phyloP scores from a whole-genome alignment of 164 flowering plant species.

The Dillenia turbinata region DNA sequence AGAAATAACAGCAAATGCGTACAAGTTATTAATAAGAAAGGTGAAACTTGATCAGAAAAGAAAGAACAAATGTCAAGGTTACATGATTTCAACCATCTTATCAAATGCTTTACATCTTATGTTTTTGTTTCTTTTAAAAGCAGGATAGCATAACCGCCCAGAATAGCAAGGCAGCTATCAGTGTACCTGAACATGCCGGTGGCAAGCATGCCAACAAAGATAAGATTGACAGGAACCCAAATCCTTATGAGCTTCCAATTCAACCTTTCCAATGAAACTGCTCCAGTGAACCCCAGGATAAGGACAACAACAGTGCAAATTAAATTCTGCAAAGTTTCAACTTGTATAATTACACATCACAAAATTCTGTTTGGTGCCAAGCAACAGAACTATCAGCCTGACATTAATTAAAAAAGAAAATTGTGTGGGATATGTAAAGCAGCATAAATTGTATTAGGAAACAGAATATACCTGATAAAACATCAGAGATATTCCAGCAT shows the following conservation, averaged over 20 bases:
- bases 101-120: neutral
- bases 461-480: slow-evolving; percentile 58
- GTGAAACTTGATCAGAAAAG: neutral
- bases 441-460: too few species aligned
- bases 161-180: too few species aligned
- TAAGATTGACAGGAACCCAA: slow-evolving; percentile 81
- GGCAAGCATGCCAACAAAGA: slow-evolving; percentile 83
- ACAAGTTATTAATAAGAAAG: neutral
- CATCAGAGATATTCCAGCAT: slow-evolving; percentile 82
- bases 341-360: too few species aligned
- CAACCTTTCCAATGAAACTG: slow-evolving; percentile 53
- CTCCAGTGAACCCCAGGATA: slow-evolving; percentile 35
- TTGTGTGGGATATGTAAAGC: neutral
- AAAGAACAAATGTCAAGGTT: neutral
- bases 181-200: slow-evolving; percentile 72
- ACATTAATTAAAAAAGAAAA: neutral
- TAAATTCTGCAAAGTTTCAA: slow-evolving; percentile 49
- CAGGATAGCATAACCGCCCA: too few species aligned
- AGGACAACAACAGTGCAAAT: slow-evolving; percentile 46
- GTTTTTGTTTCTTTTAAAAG: too few species aligned
- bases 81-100: too few species aligned
- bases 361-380: too few species aligned
- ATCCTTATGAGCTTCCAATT: slow-evolving; percentile 62
- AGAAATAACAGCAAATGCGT: slow-evolving; percentile 4
- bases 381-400: too few species aligned